Evolutionary conservation across 768 basidiomycete genomes (phyloP), one percentile per base, ranked within the genome.

Genomic region (Mycena metata): DNA sequence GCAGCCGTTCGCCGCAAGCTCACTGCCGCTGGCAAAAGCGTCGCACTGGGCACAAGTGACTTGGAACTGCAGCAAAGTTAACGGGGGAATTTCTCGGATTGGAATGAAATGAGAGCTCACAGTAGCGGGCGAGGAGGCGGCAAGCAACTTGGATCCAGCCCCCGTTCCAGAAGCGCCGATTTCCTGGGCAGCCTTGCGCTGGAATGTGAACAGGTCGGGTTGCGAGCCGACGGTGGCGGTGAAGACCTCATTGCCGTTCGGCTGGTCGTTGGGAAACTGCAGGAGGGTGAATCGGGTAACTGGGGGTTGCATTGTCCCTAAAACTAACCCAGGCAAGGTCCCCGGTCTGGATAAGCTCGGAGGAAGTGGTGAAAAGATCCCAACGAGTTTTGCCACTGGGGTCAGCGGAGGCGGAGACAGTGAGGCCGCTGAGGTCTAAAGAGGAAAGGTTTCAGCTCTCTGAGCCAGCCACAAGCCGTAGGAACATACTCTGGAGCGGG

Each of bases 211-310:
- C 19, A 69, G 33, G 35, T 61, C 43, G 23, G 63, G 64, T 51
- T 60, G 68, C 47, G 57, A 57, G 19, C 58, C 59, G 59, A 43
- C 64, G 17, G 63, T 16, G 43, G 68, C 68, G 33, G 68, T 69
- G 54, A 69, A 69, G 2, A 69, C 52, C 21, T 69, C 68, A 52
- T 69, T 69, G 2, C 52, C 63, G 51, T 65, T 65, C 43, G 68
- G 64, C 43, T 69, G 68, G 52, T 57, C 50, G 10, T 65, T 60
- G 23, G 2, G 8, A 21, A 69, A 69, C 68, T 69, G 39, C 9
- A 15, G 2, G 39, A 2, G 39, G 5, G 42, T 33, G 33, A 19
- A 23, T n/a, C 5, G 11, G 8, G 15, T 43, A 24, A 41, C 9
- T 30, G 16, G 13, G 12, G 21, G 21, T 19, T n/a, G 17, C 0